Evolutionary conservation across 495 filamentous ascomycete species (phyloP), one percentile per base, ranked within the genome.

Genomic region (Penicillium egyptiacum): DNA sequence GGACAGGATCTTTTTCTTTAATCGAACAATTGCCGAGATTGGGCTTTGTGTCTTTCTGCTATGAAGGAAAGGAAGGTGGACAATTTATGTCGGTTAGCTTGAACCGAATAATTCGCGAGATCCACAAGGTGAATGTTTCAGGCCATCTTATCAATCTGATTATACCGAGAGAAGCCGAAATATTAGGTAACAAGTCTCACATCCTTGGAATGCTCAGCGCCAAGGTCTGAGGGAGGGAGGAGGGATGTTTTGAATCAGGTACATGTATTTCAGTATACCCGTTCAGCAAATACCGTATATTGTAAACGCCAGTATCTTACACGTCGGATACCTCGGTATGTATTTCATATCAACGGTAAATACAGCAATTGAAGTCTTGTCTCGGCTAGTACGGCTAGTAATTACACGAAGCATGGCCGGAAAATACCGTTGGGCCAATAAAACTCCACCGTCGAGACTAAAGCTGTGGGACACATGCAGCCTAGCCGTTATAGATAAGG

Each of bases 61-160:
- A 55, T 44, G 23, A 47, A 43, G 50, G 35, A 23, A 47, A 43
- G 50, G 35, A 47, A 23, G 46, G 30, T 46, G 52, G 53, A 25
- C 42, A 53, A 22, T 30, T 17, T n/a, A 5, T 40, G 37, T 41
- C 53, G 42, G 53, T 45, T 46, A 46, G 22, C 9, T 16, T 23
- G 30, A 20, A 37, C 31, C 43, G 42, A 47, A 31, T 33, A 4
- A 22, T 11, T 7, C 42, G 28, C n/a, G n/a, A n/a, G n/a, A 33
- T 47, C 41, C 53, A 46, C 50, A 17, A 6, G 17, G 3, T 25
- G 14, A n/a, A 46, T 35, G 42, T 39, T 39, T 47, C 31, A 47
- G 40, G 16, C 12, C 42, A 55, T 55, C 53, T 55, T 55, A 55
- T 55, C 52, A 54, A 54, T 54, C 53, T 46, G 53, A 55, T 55